Evolutionary conservation across 2,329 filamentous ascomycete genomes (phyloP), one percentile per base, ranked within the genome.

Genomic region (Xylaria sp.): DNA sequence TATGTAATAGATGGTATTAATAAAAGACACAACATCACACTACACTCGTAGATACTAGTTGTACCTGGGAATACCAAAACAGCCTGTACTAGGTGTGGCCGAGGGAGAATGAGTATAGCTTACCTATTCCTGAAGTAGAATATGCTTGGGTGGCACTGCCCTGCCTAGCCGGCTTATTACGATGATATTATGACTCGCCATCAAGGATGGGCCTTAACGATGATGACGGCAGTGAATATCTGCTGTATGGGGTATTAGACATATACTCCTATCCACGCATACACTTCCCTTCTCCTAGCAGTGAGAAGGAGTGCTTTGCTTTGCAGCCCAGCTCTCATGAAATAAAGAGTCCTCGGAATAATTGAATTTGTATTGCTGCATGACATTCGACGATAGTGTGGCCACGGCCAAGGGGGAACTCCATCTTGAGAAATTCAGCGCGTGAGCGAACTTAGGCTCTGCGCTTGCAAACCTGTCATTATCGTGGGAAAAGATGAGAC

Each of bases 41-140:
- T 20, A 50, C 23, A 50, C 46, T 28, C 28, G 3, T 28, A 20
- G 20, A 25, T 52, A 52, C 13, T n/a, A 54, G 51, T n/a, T 31
- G 23, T 52, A 41, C 34, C 34, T 41, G 12, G 13, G 18, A 41
- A 13, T 18, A 41, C 39, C 12, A 15, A 41, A 18, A 18, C 18
- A n/a, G 41, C 5, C 18, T n/a, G 41, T 18, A 6, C 15, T 46
- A 46, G 41, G 41, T 46, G 18, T n/a, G 41, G 18, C 41, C 12
- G 20, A 50, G 20, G 46, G 44, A 46, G 60, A 28, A 39, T 18
- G 44, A 46, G 60, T n/a, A 39, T 18, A 58, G 46, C 20, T 8
- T 60, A 31, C n/a, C 39, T 66, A 66, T 62, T 69, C 58, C 66
- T 15, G 50, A 66, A 69, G 8, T 8, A 58, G 63, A 62, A 51